Percentiles rank a stretch among this genome's conserved stretches.
These are phyloP conservation scores for Rhodotorula diobovata DNA, from an alignment of 768 basidiomycete species.

Conservation along the genomic window DNA sequence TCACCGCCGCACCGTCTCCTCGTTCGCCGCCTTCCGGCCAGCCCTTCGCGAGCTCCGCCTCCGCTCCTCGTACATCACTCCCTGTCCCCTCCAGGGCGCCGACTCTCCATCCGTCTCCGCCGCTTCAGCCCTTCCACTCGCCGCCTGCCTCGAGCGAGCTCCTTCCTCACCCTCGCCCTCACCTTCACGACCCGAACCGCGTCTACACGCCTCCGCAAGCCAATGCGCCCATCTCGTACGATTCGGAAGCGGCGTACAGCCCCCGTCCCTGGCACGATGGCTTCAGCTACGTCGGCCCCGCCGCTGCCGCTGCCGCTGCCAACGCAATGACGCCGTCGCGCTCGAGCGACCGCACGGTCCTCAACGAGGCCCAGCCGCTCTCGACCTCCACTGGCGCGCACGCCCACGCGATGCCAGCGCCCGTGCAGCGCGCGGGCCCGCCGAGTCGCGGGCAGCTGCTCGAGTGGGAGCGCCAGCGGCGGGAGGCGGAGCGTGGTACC, in stretches of 20 bases:
- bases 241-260: neutral
- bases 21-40: too few relatives aligned
- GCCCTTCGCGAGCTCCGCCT: too few relatives aligned
- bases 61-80: too few relatives aligned
- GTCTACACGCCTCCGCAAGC: neutral
- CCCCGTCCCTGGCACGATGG: too few relatives aligned
- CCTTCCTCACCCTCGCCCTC: too few relatives aligned
- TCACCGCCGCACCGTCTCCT: neutral
- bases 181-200: neutral
- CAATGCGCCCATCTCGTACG: neutral
- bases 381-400: neutral
- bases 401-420: too few relatives aligned
- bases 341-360: neutral
- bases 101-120: neutral
- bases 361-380: neutral
- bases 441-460: neutral
- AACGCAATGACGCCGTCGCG: neutral
- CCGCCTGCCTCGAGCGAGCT: neutral
- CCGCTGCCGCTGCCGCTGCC: too few relatives aligned
- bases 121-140: neutral
- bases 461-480: neutral
- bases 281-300: too few relatives aligned
- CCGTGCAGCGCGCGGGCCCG: neutral
- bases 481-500: neutral
- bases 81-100: neutral